Base-by-base conservation (phyloP, 2,329 filamentous ascomycete species). In the Diplodia mutila region DNA sequence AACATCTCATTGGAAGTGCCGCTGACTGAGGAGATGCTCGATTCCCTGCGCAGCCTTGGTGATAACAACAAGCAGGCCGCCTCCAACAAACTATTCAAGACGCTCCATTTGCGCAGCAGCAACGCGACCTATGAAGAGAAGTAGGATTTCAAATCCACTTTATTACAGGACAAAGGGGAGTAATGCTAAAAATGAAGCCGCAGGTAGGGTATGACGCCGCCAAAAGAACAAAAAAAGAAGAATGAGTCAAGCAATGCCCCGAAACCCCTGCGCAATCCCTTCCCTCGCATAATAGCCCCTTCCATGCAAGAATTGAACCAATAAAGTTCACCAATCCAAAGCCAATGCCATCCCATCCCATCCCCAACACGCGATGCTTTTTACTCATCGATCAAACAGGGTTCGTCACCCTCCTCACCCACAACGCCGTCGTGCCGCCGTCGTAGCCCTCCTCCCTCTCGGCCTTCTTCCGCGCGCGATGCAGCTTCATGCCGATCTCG, bases 401-500 rank as follows among this genome's bases (percentile, higher is more conserved):
- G 7, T 63, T 68, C 57, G 79, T 80, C 18, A 80, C 79, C 57
- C 79, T 70, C 48, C 78, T 70, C 32, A 81, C 73, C 79, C 79
- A 81, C 37, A 81, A 69, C 48, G 77, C 75, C 67, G 75, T 78
- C 29, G 73, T 73, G 42, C 69, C 72, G 42, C 67, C 70, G 23
- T 74, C 73, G 8, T 64, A 61, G 2, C 75, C 76, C 69, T 80
- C 78, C 14, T 77, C 78, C 59, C 71, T 70, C 69, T 80, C 79
- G 69, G 74, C 74, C 72, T 77, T 79, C 71, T 75, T 76, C 72
- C 74, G 75, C 68, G 78, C 78, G 21, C 79, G 72, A 72, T 80
- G 78, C 69, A 81, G 67, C 71, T 74, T 79, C 67, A 81, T 67
- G 4, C 79, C 79, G 7, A 80, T 71, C 52, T 80, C 79, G 69